Percentiles rank a stretch among this genome's conserved stretches.
Evolutionary conservation across 345 rosid species (phyloP).

Genomic region (Pugionium dolabratum): DNA sequence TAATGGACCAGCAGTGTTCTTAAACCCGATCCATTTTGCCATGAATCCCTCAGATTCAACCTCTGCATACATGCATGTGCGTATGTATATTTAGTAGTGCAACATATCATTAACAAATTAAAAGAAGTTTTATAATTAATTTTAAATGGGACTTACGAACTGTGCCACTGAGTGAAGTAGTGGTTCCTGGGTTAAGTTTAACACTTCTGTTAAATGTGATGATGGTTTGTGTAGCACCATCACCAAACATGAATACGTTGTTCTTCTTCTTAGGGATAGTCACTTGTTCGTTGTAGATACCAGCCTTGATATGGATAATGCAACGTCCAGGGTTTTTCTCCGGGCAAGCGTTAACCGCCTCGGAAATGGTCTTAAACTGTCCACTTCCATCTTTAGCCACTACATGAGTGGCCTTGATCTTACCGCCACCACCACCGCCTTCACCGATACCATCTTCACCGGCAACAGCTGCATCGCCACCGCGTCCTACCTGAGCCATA

Average conservation of each 20-base stretch:
- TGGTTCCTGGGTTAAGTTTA: slow-evolving; percentile 41
- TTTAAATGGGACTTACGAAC: slow-evolving; percentile 38
- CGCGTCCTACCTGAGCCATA: slow-evolving; percentile 43
- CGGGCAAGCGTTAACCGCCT: slow-evolving; percentile 50
- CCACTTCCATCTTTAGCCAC: slow-evolving; percentile 89
- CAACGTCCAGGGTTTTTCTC: slow-evolving; percentile 47
- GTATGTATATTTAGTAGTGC: too few species aligned
- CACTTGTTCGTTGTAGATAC: slow-evolving; percentile 51
- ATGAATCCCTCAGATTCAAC: slow-evolving; percentile 62
- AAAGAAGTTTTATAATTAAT: too few species aligned
- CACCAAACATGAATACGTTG: slow-evolving; percentile 69
- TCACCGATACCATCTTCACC: slow-evolving; percentile 37
- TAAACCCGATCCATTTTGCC: slow-evolving; percentile 56
- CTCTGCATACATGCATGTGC: slow-evolving; percentile 48
- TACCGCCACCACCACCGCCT: slow-evolving; percentile 35
- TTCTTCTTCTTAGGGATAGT: slow-evolving; percentile 45
- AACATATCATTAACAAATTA: too few species aligned
- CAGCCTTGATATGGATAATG: slow-evolving; percentile 65
- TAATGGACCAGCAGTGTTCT: slow-evolving; percentile 67
- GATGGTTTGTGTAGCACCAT: slow-evolving; percentile 64
- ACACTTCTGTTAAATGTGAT: slow-evolving; percentile 51
- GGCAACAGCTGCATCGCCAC: slow-evolving; percentile 3
- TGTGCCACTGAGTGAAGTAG: slow-evolving; percentile 54
- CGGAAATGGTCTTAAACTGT: slow-evolving; percentile 52
- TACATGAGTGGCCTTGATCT: slow-evolving; percentile 51